phyloP scores from a whole-genome alignment of 1,284 basidiomycete species.

The Rhodofomes roseus region DNA sequence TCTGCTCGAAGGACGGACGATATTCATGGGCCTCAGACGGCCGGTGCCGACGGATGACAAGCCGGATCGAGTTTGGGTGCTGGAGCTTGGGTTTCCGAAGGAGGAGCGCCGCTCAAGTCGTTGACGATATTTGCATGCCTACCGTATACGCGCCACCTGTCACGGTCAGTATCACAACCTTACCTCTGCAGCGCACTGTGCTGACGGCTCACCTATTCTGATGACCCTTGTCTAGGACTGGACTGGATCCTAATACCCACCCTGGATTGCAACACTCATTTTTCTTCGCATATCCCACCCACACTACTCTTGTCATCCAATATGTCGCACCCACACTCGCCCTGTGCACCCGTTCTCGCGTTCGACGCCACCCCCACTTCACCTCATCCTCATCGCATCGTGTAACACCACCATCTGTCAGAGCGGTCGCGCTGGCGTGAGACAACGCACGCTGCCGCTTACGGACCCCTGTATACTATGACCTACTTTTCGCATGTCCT shows the following conservation, averaged over 20 bases:
- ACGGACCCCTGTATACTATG: background rate
- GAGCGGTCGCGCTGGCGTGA: background rate
- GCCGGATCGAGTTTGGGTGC: conserved; percentile 22
- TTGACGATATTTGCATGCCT: conserved; percentile 6
- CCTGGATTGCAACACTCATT: conserved; percentile 8
- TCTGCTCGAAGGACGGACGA: conserved; percentile 38
- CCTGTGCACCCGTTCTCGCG: background rate
- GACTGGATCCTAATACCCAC: conserved; percentile 11
- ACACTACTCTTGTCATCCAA: background rate
- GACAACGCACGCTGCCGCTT: background rate
- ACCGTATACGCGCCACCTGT: conserved; percentile 7
- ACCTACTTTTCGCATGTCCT: background rate
- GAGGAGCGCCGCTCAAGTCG: background rate
- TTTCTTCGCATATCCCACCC: background rate
- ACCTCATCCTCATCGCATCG: background rate
- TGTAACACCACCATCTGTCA: conserved; percentile 5
- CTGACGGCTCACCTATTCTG: background rate
- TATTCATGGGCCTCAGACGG: conserved; percentile 39
- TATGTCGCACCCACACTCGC: background rate
- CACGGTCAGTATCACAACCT: conserved; percentile 4
- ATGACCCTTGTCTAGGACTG: background rate
- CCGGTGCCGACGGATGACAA: conserved; percentile 22
- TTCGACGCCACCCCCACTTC: background rate
- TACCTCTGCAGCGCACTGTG: background rate
- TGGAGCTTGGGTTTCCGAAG: conserved; percentile 28